Evolutionary conservation across 331 rosid species (phyloP), one percentile per base, ranked within the genome.

Genomic region (Quercus lobata): DNA sequence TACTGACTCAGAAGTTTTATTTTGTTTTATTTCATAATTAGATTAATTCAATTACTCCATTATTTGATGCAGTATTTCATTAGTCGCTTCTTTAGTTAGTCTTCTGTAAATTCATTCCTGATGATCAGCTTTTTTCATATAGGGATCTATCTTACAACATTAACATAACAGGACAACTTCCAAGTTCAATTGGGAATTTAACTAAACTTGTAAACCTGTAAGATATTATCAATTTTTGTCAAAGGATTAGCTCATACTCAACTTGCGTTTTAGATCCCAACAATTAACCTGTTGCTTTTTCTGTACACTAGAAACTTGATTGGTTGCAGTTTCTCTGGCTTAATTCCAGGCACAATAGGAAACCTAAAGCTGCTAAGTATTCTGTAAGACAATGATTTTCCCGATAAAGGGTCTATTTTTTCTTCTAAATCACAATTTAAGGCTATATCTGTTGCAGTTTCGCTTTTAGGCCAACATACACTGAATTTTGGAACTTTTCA

Each of bases 131-230:
- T 74, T 75, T 55, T 80, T 27, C 16, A 68, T 34, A 34, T 57
- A 93, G 98, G 87, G 94, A 93, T 83, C 89, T 93, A 35, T 90
- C 98, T 75, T 86, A 78, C 91, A 93, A 88, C 85, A 54, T 34
- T 4, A 77, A 78, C 32, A 72, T 93, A 80, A 75, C 85, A 3
- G 97, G 98, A 88, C 71, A 30, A 77, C 83, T 93, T 80, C 93
- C 92, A 57, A 10, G 16, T 16, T 88, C 91, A 82, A 93, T 93
- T 66, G 98, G 97, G 79, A 86, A 73, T 62, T 69, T 93, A 89
- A 83, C 22, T 21, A 88, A 90, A 15, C 90, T 93, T 34, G 14
- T 79, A n/a, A 79, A 76, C 76, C 76, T 90, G 97, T 93, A 88
- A 88, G 91, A 27, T 79, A 76, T 30, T 72, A 32, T 34, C 78